phyloP scores from a whole-genome alignment of 129 eudicot genomes.

The Centella asiatica region DNA sequence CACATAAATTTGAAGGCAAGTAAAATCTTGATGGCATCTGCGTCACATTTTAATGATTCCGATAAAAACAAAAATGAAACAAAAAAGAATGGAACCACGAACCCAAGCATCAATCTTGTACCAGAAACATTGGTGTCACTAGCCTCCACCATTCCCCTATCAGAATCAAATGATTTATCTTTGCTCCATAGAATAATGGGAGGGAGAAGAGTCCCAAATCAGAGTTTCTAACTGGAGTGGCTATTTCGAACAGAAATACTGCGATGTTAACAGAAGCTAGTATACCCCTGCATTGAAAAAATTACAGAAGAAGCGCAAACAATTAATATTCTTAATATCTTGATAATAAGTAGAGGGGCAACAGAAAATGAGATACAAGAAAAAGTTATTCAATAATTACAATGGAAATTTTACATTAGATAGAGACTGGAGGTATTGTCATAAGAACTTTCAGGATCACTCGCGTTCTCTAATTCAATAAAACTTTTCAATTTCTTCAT shows the following conservation, averaged over 20 bases:
- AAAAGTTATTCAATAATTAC: not conserved
- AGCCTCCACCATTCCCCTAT: constrained; percentile 97
- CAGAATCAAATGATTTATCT: constrained; percentile 69
- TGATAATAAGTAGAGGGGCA: constrained; percentile 3
- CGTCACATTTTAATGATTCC: not conserved
- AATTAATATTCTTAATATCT: not conserved
- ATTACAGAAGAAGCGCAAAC: not conserved
- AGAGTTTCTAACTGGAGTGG: constrained; percentile 65
- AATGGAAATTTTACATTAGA: constrained; percentile 43
- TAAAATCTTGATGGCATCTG: not conserved
- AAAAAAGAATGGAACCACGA: constrained; percentile 50
- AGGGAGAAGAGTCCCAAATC: constrained; percentile 59
- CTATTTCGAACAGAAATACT: constrained; percentile 70
- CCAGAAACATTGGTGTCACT: constrained; percentile 97
- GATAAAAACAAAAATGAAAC: not conserved
- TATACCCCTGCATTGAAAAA: constrained; percentile 52
- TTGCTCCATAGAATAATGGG: constrained; percentile 84
- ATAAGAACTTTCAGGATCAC: constrained; percentile 24
- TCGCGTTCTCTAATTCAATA: constrained; percentile 16
- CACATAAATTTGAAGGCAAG: not conserved
- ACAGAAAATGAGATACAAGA: not conserved
- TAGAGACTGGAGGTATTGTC: constrained; percentile 56
- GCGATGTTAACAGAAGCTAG: constrained; percentile 72
- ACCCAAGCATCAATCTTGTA: constrained; percentile 79
- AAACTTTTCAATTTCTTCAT: constrained; percentile 13